These are phyloP conservation scores for Bruguiera gymnorhiza DNA, from an alignment of 345 rosid species.

Conservation along the genomic window DNA sequence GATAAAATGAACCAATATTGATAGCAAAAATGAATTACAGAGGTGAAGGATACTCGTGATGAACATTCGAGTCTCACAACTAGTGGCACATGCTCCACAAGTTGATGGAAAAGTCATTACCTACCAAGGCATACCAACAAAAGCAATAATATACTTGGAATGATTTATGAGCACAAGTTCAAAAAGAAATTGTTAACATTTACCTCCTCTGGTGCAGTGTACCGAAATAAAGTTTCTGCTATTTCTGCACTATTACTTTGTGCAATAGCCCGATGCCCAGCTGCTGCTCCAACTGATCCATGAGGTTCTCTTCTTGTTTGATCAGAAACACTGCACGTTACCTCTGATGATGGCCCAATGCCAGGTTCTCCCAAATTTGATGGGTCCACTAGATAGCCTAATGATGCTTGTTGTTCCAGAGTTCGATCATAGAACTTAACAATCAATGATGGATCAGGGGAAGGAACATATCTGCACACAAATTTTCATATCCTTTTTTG, in stretches of 20 bases:
- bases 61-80: conserved; percentile 59
- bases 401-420: conserved; percentile 69
- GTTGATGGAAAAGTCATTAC: conserved; percentile 66
- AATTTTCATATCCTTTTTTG: background rate
- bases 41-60: conserved; percentile 55
- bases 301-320: conserved; percentile 43
- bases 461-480: conserved; percentile 65
- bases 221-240: conserved; percentile 68
- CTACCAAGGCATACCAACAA: conserved; percentile 23
- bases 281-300: conserved; percentile 82
- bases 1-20: background rate
- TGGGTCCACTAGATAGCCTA: conserved; percentile 66
- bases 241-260: conserved; percentile 80
- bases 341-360: conserved; percentile 32
- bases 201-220: conserved; percentile 92
- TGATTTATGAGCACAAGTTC: background rate
- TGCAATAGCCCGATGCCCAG: conserved; percentile 84
- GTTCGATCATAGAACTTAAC: conserved; percentile 84
- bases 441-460: conserved; percentile 69
- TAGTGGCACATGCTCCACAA: conserved; percentile 47
- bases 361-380: conserved; percentile 43
- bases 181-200: conserved; percentile 1
- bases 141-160: background rate
- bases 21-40: background rate
- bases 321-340: conserved; percentile 27